These are phyloP conservation scores for Coemansia sp. DNA, from an alignment of 192 early-diverging fungal species.

Conservation along the genomic window DNA sequence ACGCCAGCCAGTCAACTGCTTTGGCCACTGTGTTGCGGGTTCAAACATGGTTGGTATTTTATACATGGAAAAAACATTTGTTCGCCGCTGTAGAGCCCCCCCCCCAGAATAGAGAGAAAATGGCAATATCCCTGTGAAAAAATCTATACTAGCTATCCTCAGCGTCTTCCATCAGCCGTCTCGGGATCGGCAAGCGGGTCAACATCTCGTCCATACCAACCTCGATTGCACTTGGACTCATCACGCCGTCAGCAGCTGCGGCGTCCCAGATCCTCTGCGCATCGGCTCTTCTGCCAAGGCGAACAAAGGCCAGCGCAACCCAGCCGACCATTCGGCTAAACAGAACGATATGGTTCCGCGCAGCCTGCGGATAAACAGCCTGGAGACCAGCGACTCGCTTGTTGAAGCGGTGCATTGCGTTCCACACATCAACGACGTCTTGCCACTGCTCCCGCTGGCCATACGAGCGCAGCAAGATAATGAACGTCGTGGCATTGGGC, in stretches of 20 bases:
- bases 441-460: conserved; percentile 24
- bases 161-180: background rate
- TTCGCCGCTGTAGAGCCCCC: too few relatives aligned
- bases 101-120: too few relatives aligned
- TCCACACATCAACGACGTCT: conserved; percentile 24
- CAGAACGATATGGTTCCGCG: conserved; percentile 7
- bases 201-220: conserved; percentile 24
- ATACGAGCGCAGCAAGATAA: conserved; percentile 22
- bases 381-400: conserved; percentile 8
- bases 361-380: background rate
- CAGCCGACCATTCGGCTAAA: conserved; percentile 41
- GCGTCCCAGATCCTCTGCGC: conserved; percentile 28
- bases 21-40: too few relatives aligned
- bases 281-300: background rate
- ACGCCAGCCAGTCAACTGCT: too few relatives aligned
- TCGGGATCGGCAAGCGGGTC: background rate
- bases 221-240: conserved; percentile 5
- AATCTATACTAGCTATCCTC: background rate
- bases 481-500: conserved; percentile 36
- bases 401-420: conserved; percentile 22
- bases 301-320: conserved; percentile 16
- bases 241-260: conserved; percentile 4
- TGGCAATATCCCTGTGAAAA: background rate
- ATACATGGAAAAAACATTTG: too few relatives aligned
- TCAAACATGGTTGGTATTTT: too few relatives aligned